These are phyloP conservation scores for Boletus rufocinnamomeus DNA, from an alignment of 768 basidiomycete genomes.

Conservation along the genomic window DNA sequence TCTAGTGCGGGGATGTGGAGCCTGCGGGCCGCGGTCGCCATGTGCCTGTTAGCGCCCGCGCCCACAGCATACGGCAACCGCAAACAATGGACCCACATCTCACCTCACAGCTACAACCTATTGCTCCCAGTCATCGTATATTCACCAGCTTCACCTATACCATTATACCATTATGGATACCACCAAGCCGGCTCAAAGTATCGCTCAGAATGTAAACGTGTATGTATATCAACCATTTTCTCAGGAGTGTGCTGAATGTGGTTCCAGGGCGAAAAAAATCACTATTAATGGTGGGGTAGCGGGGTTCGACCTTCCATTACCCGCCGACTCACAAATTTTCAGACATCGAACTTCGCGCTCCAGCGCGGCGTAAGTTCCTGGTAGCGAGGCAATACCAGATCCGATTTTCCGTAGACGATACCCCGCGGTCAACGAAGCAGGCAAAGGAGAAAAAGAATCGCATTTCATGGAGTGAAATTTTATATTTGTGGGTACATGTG, in stretches of 20 bases:
- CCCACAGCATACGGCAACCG: conserved; percentile 20
- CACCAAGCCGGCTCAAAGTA: neutral
- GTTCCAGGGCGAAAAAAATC: conserved; percentile 12
- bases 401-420: conserved; percentile 12
- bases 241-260: neutral
- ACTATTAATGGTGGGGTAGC: conserved; percentile 11
- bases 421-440: conserved; percentile 15
- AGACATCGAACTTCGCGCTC: conserved; percentile 18
- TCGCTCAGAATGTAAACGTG: neutral
- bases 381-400: conserved; percentile 15
- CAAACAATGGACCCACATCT: conserved; percentile 20
- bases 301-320: neutral
- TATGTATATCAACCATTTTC: conserved; percentile 1
- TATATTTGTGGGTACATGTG: conserved; percentile 19
- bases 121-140: neutral
- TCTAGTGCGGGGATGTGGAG: conserved; percentile 8
- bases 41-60: conserved; percentile 10
- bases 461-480: conserved; percentile 13
- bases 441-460: conserved; percentile 14
- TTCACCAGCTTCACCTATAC: neutral
- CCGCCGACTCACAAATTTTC: neutral
- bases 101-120: neutral
- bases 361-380: conserved; percentile 1
- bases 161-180: conserved; percentile 6
- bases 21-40: neutral